Percentiles rank a stretch among this genome's conserved stretches.
These are phyloP conservation scores for Turritis glabra DNA, from an alignment of 345 rosid species.

Conservation along the genomic window DNA sequence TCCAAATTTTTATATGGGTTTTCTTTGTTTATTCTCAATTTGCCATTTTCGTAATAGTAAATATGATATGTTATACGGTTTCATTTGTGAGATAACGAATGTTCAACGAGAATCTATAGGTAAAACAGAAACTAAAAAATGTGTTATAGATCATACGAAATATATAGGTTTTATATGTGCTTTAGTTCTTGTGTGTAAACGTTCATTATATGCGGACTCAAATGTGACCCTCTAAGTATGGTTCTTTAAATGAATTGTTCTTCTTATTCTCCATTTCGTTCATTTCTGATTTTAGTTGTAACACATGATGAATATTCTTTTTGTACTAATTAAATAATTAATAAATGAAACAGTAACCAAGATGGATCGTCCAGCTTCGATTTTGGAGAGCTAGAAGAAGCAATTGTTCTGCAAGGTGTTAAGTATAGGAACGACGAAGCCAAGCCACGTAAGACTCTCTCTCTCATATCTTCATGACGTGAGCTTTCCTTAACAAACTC, in stretches of 20 bases:
- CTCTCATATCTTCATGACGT: slow-evolving; percentile 55
- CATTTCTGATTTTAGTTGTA: not conserved
- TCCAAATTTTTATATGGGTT: not conserved
- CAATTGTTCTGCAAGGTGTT: slow-evolving; percentile 87
- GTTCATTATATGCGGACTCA: not conserved
- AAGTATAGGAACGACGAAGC: slow-evolving; percentile 79
- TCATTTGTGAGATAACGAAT: not conserved
- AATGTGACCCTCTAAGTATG: not conserved
- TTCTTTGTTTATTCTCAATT: slow-evolving; percentile 13
- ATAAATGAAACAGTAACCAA: slow-evolving; percentile 56
- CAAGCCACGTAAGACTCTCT: slow-evolving; percentile 59
- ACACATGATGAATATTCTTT: slow-evolving; percentile 20
- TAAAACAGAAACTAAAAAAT: slow-evolving; percentile 10
- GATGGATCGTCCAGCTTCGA: slow-evolving; percentile 76
- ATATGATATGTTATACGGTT: not conserved
- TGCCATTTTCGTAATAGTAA: slow-evolving; percentile 19
- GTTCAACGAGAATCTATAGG: slow-evolving; percentile 19
- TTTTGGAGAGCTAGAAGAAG: slow-evolving; percentile 98
- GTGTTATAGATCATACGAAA: not conserved
- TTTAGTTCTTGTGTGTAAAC: slow-evolving; percentile 11
- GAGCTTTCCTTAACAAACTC: slow-evolving; percentile 54
- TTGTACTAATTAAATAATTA: slow-evolving; percentile 8
- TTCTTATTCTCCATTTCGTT: not conserved
- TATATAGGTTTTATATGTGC: not conserved
- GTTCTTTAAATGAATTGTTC: not conserved